Evolutionary conservation across 805 yeast species (phyloP), one percentile per base, ranked within the genome.

Genomic region (Candida ascalaphidarum): DNA sequence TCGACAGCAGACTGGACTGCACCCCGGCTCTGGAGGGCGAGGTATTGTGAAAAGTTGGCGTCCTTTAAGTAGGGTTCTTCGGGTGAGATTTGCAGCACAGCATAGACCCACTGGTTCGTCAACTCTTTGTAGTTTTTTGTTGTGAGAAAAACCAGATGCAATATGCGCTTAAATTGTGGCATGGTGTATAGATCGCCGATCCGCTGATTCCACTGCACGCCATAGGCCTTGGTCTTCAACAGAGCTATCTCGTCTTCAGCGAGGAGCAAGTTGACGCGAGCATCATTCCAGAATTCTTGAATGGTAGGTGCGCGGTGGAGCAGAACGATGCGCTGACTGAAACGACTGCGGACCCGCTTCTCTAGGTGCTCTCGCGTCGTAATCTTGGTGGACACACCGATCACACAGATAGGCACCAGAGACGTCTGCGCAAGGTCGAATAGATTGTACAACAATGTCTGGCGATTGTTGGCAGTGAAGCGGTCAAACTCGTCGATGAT

Each of bases 291-390:
- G 40, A 79, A 82, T 10, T 61, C 68, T 1, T 66, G 72, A 3
- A 74, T 41, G 2, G 58, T 50, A 2, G 41, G 38, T 1, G 77
- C 62, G 27, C 74, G 75, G 15, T 71, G 70, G 21, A 85, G 60
- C 11, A 68, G 66, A 14, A 86, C 65, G 3, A 81, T 54, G 27
- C 94, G 59, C 46, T 89, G 96, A 11, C 92, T 77, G 50, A 88
- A 92, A 38, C 99, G 61, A 32, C 94, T 79, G 40, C 85, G 70
- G 1, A 92, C 97, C 43, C 99, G 68, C 46, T 89, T 92, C 46
- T 92, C 99, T 25, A 92, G 59, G 41, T 74, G 64, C 41, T 89
- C 96, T 27, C 88, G 64, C 1, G 85, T 68, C 5, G 82, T 83
- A 27, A 84, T 61, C 29, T 79, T 76, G 1, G 88, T 68, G 1